Conservation (phyloP, 768 basidiomycete species). For the Pisolithus orientalis region DNA sequence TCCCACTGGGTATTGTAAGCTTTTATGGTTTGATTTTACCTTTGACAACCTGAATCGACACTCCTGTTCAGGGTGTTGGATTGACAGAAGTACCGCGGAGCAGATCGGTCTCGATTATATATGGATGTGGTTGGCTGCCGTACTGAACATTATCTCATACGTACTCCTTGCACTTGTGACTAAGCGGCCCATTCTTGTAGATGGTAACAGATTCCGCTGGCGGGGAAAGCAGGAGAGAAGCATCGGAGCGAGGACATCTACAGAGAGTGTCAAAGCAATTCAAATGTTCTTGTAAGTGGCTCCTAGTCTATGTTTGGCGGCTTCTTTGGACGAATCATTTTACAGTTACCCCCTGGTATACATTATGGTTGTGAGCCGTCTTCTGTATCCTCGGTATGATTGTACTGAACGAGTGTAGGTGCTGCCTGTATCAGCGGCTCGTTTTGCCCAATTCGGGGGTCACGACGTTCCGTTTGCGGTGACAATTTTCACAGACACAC, state of each 20-base stretch:
- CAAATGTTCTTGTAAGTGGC: slow-evolving; percentile 44
- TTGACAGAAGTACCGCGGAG: slow-evolving; percentile 29
- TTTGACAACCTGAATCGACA: background rate
- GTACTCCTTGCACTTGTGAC: slow-evolving; percentile 10
- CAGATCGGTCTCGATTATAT: slow-evolving; percentile 43
- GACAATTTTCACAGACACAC: slow-evolving; percentile 32
- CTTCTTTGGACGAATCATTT: background rate
- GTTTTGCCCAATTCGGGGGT: slow-evolving; percentile 32
- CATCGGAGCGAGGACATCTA: background rate
- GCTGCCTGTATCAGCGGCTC: slow-evolving; percentile 35
- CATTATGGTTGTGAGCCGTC: slow-evolving; percentile 26
- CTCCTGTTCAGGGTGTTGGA: slow-evolving; percentile 45
- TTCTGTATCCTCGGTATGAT: background rate
- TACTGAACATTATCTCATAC: no score
- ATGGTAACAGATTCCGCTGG: slow-evolving; percentile 22
- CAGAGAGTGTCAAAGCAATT: slow-evolving; percentile 29
- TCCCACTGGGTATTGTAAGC: slow-evolving; percentile 2
- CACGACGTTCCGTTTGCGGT: slow-evolving; percentile 28
- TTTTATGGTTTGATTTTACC: background rate
- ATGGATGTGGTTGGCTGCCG: slow-evolving; percentile 38
- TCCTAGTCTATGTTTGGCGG: background rate
- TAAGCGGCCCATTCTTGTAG: slow-evolving; percentile 31
- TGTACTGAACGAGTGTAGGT: slow-evolving; percentile 11
- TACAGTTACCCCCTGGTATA: slow-evolving; percentile 42
- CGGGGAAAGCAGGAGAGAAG: slow-evolving; percentile 6